A percentile compares a stretch with the other conserved stretches of the same genome.
These are phyloP conservation scores for Tilletia setariae DNA, from an alignment of 1,284 basidiomycete species.

Conservation along the genomic window DNA sequence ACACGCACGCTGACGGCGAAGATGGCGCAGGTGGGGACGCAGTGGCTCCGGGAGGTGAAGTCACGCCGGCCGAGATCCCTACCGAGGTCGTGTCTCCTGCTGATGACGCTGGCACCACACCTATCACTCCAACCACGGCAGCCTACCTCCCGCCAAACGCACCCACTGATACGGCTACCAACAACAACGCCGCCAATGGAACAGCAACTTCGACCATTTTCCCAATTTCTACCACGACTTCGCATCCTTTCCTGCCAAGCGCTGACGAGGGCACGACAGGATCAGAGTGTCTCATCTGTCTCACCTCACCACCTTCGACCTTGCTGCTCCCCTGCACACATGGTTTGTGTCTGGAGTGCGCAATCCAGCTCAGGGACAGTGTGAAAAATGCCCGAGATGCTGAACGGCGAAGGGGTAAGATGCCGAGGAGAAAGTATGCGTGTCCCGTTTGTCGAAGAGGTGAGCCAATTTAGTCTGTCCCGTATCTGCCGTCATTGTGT, in stretches of 20 bases:
- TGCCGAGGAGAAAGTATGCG: conserved; percentile 43
- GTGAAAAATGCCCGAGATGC: conserved; percentile 38
- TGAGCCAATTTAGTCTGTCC: conserved; percentile 13
- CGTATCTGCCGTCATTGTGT: not conserved
- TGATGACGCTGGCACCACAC: no score
- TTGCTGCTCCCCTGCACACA: conserved; percentile 52
- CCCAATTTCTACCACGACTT: not conserved
- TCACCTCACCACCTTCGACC: conserved; percentile 44
- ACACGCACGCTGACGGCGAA: not conserved
- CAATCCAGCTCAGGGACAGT: conserved; percentile 46
- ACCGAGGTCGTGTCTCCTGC: not conserved
- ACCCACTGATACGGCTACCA: no score
- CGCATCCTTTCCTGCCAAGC: conserved; percentile 16
- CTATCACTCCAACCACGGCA: conserved; percentile 6
- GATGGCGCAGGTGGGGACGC: conserved; percentile 21
- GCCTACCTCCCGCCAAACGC: not conserved
- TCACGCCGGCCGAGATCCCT: not conserved
- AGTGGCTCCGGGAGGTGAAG: conserved; percentile 14
- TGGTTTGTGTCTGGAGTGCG: conserved; percentile 50
- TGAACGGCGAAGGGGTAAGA: conserved; percentile 44
- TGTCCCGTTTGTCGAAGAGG: conserved; percentile 50
- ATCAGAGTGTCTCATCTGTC: conserved; percentile 50
- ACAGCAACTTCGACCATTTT: no score
- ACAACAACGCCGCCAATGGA: no score
- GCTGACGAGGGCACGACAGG: conserved; percentile 32